phyloP scores from a whole-genome alignment of 1,139 yeast species.

The Magnusiomyces suaveolens region DNA sequence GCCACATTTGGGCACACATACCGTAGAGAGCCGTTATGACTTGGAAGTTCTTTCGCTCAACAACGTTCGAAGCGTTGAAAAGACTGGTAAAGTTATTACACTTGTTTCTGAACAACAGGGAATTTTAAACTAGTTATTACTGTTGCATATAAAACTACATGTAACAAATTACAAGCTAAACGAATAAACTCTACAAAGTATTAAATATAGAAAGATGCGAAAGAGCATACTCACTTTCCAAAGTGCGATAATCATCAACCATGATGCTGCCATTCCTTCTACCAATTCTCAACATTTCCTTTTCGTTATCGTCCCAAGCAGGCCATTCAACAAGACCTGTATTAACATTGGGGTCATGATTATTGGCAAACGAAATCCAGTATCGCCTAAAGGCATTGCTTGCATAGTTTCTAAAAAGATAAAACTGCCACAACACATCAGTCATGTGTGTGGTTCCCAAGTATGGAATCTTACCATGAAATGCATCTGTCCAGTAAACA shows the following conservation, averaged over 20 bases:
- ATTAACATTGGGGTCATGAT: constrained; percentile 16
- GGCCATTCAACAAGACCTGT: constrained; percentile 14
- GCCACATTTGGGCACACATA: constrained; percentile 61
- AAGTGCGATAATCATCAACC: constrained; percentile 3
- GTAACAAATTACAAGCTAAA: too few species aligned
- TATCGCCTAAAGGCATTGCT: constrained; percentile 16
- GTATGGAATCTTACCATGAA: constrained; percentile 13
- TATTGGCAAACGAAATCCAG: constrained; percentile 19
- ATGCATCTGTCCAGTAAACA: constrained; percentile 11
- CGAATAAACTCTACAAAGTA: too few species aligned
- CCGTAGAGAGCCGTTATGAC: constrained; percentile 45
- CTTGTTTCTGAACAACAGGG: constrained; percentile 32
- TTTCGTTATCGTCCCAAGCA: constrained; percentile 24
- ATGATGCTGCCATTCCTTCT: not conserved
- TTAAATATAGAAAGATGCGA: not conserved
- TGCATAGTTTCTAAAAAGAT: constrained; percentile 5
- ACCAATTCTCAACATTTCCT: constrained; percentile 8
- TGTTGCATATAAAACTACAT: too few species aligned
- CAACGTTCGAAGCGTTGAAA: constrained; percentile 37
- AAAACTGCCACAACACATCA: constrained; percentile 8
- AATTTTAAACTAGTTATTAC: too few species aligned
- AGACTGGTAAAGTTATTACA: constrained; percentile 51
- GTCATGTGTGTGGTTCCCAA: constrained; percentile 17
- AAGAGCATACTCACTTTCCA: not conserved
- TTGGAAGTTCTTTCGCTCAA: constrained; percentile 50